Evolutionary conservation across 139 green algal species (phyloP).

Genomic region (Chlamydomonas sp.): DNA sequence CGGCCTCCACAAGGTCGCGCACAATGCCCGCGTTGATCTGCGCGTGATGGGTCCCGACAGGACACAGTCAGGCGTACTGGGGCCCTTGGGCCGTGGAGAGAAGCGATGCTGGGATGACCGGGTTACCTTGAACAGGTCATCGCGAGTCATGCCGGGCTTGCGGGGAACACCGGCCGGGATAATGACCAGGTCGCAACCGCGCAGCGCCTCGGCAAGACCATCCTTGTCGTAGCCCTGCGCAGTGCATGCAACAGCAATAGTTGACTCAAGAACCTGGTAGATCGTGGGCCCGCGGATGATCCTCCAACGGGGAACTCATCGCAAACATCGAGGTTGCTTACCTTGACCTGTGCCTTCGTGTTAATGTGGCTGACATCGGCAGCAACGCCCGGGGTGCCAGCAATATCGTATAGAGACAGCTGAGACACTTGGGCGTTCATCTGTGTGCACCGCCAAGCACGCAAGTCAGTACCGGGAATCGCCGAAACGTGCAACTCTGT

Average conservation of each 20-base stretch:
- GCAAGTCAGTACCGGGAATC: neutral
- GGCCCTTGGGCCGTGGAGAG: too few species aligned
- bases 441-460: constrained; percentile 38
- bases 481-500: neutral
- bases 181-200: constrained; percentile 84
- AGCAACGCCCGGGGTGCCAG: constrained; percentile 89
- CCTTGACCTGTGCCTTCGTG: constrained; percentile 86
- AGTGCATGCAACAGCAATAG: too few species aligned
- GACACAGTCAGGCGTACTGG: too few species aligned
- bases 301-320: neutral
- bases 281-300: neutral
- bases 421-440: constrained; percentile 65
- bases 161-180: constrained; percentile 97
- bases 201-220: constrained; percentile 80
- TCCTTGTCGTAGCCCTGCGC: constrained; percentile 63
- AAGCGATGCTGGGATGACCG: neutral
- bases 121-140: constrained; percentile 98
- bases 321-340: constrained; percentile 16
- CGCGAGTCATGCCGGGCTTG: constrained; percentile 99
- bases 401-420: constrained; percentile 64
- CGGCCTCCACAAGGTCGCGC: constrained; percentile 82
- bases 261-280: too few species aligned
- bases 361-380: constrained; percentile 97
- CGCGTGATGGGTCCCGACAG: neutral
- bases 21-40: constrained; percentile 97